A percentile compares a stretch with the other conserved stretches of the same genome.
Conservation (phyloP, 2,329 filamentous ascomycete species). For the Ophiostoma piceae region DNA sequence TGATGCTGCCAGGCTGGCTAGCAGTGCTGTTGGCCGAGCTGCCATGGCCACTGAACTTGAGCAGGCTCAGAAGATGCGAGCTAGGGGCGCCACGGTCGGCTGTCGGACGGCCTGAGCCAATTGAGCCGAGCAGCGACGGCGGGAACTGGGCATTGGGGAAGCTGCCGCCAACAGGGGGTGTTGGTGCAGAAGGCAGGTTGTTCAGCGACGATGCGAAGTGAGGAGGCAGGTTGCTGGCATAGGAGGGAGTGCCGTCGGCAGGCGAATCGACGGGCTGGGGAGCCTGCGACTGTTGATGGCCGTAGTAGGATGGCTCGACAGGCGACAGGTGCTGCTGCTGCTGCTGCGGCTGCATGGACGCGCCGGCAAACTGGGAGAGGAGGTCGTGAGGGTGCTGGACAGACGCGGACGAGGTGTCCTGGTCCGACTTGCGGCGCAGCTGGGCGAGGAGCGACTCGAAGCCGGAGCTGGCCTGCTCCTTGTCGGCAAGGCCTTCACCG, state of each 20-base stretch:
- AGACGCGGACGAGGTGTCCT: slow-evolving; percentile 29
- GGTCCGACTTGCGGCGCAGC: slow-evolving; percentile 35
- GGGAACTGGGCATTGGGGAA: slow-evolving; percentile 40
- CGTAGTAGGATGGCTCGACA: slow-evolving; percentile 31
- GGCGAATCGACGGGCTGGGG: slow-evolving; percentile 31
- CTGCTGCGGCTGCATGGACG: slow-evolving; percentile 9
- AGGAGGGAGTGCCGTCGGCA: slow-evolving; percentile 25
- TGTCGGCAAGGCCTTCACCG: slow-evolving; percentile 19
- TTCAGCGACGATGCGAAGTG: slow-evolving; percentile 29
- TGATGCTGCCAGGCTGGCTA: slow-evolving; percentile 12
- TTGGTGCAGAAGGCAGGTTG: slow-evolving; percentile 40
- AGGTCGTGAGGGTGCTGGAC: slow-evolving; percentile 31
- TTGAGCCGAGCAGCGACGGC: slow-evolving; percentile 43
- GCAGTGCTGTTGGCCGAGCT: slow-evolving; percentile 29
- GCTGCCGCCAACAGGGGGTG: slow-evolving; percentile 39
- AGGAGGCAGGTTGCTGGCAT: slow-evolving; percentile 19
- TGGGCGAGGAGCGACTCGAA: slow-evolving; percentile 42
- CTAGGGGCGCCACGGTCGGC: slow-evolving; percentile 26
- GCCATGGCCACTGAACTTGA: slow-evolving; percentile 53
- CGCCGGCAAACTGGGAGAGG: slow-evolving; percentile 31
- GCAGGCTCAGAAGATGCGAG: slow-evolving; percentile 50
- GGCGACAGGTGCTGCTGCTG: slow-evolving; percentile 22
- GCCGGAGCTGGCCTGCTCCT: slow-evolving; percentile 33
- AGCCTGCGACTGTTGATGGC: slow-evolving; percentile 17
- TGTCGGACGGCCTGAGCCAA: slow-evolving; percentile 42